Evolutionary conservation across 164 flowering plant genomes (phyloP), one percentile per base, ranked within the genome.

Genomic region (Kingdonia uniflora): DNA sequence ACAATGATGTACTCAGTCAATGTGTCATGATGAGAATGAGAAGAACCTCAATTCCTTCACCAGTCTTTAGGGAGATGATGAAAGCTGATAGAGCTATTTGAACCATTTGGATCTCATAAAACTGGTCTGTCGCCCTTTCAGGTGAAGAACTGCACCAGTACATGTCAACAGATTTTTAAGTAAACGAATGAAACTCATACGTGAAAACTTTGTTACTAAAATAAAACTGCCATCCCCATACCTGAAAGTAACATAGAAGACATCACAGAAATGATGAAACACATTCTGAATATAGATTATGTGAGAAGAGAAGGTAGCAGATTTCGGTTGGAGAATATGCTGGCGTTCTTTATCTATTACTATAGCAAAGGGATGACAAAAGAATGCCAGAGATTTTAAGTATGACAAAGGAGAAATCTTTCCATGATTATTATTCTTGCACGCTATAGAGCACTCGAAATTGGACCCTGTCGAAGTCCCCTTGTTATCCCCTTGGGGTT

Each of bases 351-450:
- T 67, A 63, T 65, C 67, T 38, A 85, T 69, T 24, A 68, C 54
- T 17, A 81, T 84, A 46, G 85, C 74, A 52, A 90, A 76, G 38
- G 89, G 82, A 54, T 68, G 64, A 58, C 91, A 85, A 61, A 87
- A 65, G 63, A 82, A 85, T 53, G 68, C 69, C 66, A 87, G 55
- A 16, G 88, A 85, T 57, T 69, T 65, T 51, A 73, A 68, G 69
- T 74, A 80, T 15, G 66, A 65, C 7, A 53, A 55, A 38, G 68
- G 15, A 51, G 71, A 67, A 42, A 52, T 59, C 13, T 54, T 66
- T 50, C 66, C 65, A 20, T 64, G 71, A 40, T 49, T 42, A 45
- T 51, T 37, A n/a, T n/a, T n/a, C 15, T 37, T 49, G 51, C 71
- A 63, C 21, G 26, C 12, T 45, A 19, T 45, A 44, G 56, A 63